Evolutionary conservation across 371 early-diverging fungal species (phyloP), one percentile per base, ranked within the genome.

Genomic region (Mucor piriformis): DNA sequence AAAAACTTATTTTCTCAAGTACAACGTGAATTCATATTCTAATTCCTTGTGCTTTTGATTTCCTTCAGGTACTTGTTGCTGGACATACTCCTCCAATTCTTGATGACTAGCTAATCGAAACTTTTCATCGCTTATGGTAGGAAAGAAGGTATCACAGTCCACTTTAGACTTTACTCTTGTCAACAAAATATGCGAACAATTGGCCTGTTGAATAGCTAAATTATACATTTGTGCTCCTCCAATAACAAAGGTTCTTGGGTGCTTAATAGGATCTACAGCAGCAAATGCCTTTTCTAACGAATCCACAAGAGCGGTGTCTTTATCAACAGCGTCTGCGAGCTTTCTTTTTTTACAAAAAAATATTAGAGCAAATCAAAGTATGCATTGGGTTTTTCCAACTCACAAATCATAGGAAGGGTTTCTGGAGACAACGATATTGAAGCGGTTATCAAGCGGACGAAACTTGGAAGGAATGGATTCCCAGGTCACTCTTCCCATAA

Each of bases 401-500:
- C 73, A 83, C 84, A 79, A 57, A 24, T 85, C 66, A 59, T 77
- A 84, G 16, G 60, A 52, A 6, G 72, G 59, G 48, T 84, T 77
- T n/a, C 90, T 68, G 23, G 95, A 85, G 25, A 98, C 65, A 3
- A 98, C 87, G 51, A 97, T 81, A 68, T 95, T 96, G 59, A 88
- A 72, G 35, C 98, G 81, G 43, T 76, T 64, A 6, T 67, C 61
- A 23, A 98, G 74, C 5, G 97, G 97, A 48, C 90, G 77, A 54
- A 81, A 88, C 56, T 83, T 83, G 15, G 59, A 56, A 4, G 96
- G 97, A 46, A 94, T 89, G 6, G 92, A 90, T 56, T 92, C 92
- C 95, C 95, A 96, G 6, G 94, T 94, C 24, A 77, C 72, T 46
- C 95, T 80, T 18, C 97, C 97, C 92, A 95, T 92, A 61, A 96